phyloP scores from a whole-genome alignment of 2,329 filamentous ascomycete genomes.

The Chrysoporthe austroafricana region DNA sequence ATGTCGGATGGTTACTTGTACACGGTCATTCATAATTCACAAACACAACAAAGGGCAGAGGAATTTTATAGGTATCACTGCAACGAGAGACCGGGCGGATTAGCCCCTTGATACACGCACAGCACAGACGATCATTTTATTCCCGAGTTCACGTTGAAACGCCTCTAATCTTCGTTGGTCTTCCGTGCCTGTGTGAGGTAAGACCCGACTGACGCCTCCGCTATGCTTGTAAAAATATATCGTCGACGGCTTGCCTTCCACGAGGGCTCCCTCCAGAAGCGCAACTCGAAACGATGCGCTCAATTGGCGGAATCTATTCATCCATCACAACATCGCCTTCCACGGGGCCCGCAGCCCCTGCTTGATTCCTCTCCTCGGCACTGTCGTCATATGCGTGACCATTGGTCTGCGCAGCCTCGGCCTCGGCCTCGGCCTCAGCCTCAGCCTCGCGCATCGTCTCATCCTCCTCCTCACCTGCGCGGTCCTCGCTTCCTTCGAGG shows the following conservation, averaged over 20 bases:
- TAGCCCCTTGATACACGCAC: background rate
- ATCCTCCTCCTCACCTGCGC: background rate
- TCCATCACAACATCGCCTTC: background rate
- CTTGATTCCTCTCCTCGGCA: background rate
- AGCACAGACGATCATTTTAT: background rate
- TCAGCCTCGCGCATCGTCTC: background rate
- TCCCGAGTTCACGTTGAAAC: background rate
- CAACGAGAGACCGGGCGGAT: background rate
- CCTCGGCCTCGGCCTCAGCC: background rate
- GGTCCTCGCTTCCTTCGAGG: slow-evolving; percentile 1
- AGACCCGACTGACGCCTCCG: slow-evolving; percentile 2
- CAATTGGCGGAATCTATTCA: background rate
- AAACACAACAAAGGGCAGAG: background rate
- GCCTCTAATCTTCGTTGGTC: background rate
- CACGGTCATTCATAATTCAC: background rate
- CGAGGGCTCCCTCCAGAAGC: background rate
- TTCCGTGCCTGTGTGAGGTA: background rate
- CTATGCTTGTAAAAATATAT: slow-evolving; percentile 5
- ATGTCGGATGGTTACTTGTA: background rate
- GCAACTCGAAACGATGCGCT: background rate
- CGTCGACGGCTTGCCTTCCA: background rate
- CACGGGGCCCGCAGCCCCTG: background rate
- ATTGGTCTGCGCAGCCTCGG: background rate
- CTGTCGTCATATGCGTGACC: slow-evolving; percentile 8
- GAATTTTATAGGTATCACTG: background rate